Conservation (phyloP, 2,329 filamentous ascomycete species). For the Colletotrichum abscissum region DNA sequence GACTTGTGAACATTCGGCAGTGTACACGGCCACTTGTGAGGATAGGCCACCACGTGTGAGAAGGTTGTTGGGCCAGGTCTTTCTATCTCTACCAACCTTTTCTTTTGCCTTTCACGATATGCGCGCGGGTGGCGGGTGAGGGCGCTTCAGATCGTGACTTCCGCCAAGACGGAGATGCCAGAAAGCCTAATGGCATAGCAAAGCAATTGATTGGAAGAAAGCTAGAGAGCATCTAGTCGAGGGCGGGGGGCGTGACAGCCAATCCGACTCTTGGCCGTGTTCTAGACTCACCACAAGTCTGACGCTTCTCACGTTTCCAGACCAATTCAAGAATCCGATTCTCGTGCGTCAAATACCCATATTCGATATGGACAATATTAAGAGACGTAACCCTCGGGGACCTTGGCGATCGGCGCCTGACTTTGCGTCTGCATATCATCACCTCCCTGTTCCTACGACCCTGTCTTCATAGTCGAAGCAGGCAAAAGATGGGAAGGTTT, state of each 20-base stretch:
- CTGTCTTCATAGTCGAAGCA: not conserved
- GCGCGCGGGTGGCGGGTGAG: not conserved
- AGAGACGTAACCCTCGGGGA: not conserved
- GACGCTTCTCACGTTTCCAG: not conserved
- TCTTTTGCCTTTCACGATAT: not conserved
- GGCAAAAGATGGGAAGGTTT: not conserved
- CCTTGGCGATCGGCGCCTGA: not conserved
- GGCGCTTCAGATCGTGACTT: not conserved
- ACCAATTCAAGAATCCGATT: not conserved
- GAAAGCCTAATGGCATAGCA: not conserved
- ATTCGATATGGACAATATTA: not conserved
- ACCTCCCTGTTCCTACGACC: not conserved
- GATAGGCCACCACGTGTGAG: not conserved
- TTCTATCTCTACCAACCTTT: not conserved
- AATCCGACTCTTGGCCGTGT: not conserved
- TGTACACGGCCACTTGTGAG: not conserved
- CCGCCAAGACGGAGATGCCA: not conserved
- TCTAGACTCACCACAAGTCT: not conserved
- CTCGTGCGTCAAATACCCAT: not conserved
- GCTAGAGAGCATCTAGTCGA: not conserved
- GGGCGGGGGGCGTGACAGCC: no score
- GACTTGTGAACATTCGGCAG: not conserved
- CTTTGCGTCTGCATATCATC: not conserved
- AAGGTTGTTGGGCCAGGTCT: not conserved
- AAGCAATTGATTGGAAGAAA: not conserved